These are phyloP conservation scores for Suillus plorans DNA, from an alignment of 768 basidiomycete genomes.

Conservation along the genomic window DNA sequence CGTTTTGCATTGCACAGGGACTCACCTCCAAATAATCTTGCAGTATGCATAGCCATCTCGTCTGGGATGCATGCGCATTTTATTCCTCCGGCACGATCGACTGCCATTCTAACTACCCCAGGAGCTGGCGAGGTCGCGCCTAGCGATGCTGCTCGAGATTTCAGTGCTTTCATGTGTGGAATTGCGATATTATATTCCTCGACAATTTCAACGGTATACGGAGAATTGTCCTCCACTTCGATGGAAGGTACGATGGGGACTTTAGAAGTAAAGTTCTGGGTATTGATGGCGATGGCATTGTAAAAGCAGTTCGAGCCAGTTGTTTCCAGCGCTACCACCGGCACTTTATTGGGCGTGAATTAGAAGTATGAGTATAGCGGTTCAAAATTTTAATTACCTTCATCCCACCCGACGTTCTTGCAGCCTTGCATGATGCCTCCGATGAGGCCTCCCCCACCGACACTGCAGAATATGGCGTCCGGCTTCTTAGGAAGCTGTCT, in stretches of 20 bases:
- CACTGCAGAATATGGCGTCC: conserved; percentile 74
- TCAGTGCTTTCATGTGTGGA: conserved; percentile 56
- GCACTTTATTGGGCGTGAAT: conserved; percentile 41
- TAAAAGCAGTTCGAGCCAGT: conserved; percentile 75
- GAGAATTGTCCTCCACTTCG: conserved; percentile 25
- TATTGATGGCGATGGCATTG: conserved; percentile 63
- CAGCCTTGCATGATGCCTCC: conserved; percentile 75
- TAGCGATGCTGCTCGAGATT: conserved; percentile 67
- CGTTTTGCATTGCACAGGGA: background rate
- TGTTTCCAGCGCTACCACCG: conserved; percentile 67
- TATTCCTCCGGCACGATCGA: conserved; percentile 57
- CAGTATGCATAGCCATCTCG: conserved; percentile 65
- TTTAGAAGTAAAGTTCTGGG: conserved; percentile 29
- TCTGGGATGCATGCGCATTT: conserved; percentile 64
- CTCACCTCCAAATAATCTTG: conserved; percentile 58
- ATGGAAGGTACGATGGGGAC: conserved; percentile 30
- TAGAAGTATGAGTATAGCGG: background rate
- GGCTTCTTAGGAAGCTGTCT: conserved; percentile 55
- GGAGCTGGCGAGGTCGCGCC: conserved; percentile 68
- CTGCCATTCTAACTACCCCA: conserved; percentile 61
- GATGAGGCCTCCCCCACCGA: conserved; percentile 73
- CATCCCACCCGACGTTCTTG: conserved; percentile 61
- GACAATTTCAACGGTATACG: conserved; percentile 44
- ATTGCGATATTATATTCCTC: conserved; percentile 46
- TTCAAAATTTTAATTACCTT: conserved; percentile 43